Percentiles rank a stretch among this genome's conserved stretches.
Conservation (phyloP, 1,139 yeast genomes). For the Pichia sp. region DNA sequence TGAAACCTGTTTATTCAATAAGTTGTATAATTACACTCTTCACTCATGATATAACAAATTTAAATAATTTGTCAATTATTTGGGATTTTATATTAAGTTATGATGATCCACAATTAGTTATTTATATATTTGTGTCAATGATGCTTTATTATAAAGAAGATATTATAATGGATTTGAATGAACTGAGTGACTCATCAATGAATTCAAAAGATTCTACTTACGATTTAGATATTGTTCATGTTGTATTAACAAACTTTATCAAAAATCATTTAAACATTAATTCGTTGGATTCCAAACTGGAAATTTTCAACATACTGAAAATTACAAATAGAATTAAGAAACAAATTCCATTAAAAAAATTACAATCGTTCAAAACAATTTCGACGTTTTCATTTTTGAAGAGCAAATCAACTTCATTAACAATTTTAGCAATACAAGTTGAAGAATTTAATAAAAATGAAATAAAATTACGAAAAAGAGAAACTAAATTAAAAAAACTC, state of each 20-base stretch:
- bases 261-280: conserved; percentile 21
- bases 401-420: conserved; percentile 8
- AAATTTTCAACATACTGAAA: conserved; percentile 35
- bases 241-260: conserved; percentile 23
- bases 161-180: conserved; percentile 32
- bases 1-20: conserved; percentile 57
- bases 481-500: not conserved
- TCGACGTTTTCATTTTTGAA: conserved; percentile 26
- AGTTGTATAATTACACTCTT: conserved; percentile 74
- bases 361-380: conserved; percentile 19
- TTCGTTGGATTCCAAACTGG: conserved; percentile 29
- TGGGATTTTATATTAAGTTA: conserved; percentile 60
- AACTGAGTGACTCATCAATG: conserved; percentile 23
- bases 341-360: conserved; percentile 25
- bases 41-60: conserved; percentile 60
- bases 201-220: conserved; percentile 25
- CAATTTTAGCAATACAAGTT: conserved; percentile 17
- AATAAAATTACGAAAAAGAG: not conserved
- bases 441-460: conserved; percentile 4
- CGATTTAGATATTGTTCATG: conserved; percentile 42
- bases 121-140: conserved; percentile 56
- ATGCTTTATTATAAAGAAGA: conserved; percentile 37
- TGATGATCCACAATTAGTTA: conserved; percentile 33
- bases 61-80: conserved; percentile 44
- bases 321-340: conserved; percentile 32